Percentiles rank a stretch among this genome's conserved stretches.
These are phyloP conservation scores for Tilletia setariae DNA, from an alignment of 1,284 basidiomycete species.

Conservation along the genomic window DNA sequence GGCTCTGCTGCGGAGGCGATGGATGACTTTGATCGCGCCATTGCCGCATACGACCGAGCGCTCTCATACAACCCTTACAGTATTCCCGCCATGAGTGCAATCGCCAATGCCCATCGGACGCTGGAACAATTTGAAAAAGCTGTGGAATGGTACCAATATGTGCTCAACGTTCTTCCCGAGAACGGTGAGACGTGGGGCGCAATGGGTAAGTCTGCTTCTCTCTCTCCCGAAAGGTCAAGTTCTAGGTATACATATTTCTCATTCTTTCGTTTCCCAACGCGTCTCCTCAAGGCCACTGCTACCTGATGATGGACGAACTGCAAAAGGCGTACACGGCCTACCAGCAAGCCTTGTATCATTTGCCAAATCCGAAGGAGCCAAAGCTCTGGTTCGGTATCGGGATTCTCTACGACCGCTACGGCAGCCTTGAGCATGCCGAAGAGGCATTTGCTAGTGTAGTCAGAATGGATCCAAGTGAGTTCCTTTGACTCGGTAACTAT, in stretches of 20 bases:
- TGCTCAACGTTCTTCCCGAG: slow-evolving; percentile 65
- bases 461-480: slow-evolving; percentile 74
- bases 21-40: slow-evolving; percentile 50
- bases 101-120: slow-evolving; percentile 49
- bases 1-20: slow-evolving; percentile 49
- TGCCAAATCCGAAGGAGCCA: slow-evolving; percentile 96
- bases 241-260: slow-evolving; percentile 63
- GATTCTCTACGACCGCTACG: slow-evolving; percentile 96
- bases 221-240: no score
- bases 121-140: slow-evolving; percentile 63
- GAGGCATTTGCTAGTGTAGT: slow-evolving; percentile 96
- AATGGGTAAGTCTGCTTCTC: slow-evolving; percentile 64
- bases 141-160: slow-evolving; percentile 89
- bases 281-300: slow-evolving; percentile 78
- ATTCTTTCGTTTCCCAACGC: slow-evolving; percentile 66
- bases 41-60: slow-evolving; percentile 49
- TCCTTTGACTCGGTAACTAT: background rate
- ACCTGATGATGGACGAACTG: slow-evolving; percentile 98
- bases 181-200: slow-evolving; percentile 54
- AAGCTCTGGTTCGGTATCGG: slow-evolving; percentile 99
- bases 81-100: slow-evolving; percentile 48
- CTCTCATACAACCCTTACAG: slow-evolving; percentile 51
- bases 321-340: slow-evolving; percentile 98
- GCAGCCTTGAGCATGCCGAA: slow-evolving; percentile 95
- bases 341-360: slow-evolving; percentile 92